Conservation (phyloP, 1,139 yeast species). For the Schizosaccharomyces versatilis region DNA sequence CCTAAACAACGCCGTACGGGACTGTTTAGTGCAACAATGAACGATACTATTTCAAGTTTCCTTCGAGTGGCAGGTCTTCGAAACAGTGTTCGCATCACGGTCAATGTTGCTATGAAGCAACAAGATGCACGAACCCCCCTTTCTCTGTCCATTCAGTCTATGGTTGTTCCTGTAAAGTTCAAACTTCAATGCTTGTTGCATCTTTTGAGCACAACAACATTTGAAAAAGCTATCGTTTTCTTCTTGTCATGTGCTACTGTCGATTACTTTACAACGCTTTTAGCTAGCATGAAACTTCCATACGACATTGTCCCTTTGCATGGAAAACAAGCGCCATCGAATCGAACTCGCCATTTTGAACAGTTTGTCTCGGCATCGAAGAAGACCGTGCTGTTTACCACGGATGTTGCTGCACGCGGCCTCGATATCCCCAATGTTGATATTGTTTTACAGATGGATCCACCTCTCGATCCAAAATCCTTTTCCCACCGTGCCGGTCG, state of each 20-base stretch:
- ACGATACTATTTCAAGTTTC: conserved; percentile 35
- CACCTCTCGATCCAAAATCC: conserved; percentile 3
- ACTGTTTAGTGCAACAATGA: conserved; percentile 71
- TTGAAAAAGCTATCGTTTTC: conserved; percentile 8
- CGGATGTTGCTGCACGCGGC: conserved; percentile 66
- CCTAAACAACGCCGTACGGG: conserved; percentile 92
- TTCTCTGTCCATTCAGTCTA: conserved; percentile 40
- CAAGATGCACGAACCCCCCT: conserved; percentile 27
- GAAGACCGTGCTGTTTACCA: conserved; percentile 48
- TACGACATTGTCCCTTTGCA: conserved; percentile 63
- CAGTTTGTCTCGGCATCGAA: conserved; percentile 34
- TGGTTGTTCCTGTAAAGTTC: conserved; percentile 18
- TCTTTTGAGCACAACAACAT: not conserved
- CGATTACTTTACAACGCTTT: conserved; percentile 21
- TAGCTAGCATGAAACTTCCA: conserved; percentile 32
- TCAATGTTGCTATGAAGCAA: conserved; percentile 29
- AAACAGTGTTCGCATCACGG: conserved; percentile 69
- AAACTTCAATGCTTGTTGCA: conserved; percentile 3
- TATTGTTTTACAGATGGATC: conserved; percentile 51
- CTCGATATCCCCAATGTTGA: conserved; percentile 89
- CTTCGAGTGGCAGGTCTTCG: conserved; percentile 37
- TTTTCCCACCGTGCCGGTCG: conserved; percentile 36
- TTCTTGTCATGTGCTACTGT: conserved; percentile 7
- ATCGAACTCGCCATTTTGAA: conserved; percentile 52
- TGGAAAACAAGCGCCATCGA: conserved; percentile 57